Evolutionary conservation across 306 rosid species (phyloP), one percentile per base, ranked within the genome.

Genomic region (Rosa persica): DNA sequence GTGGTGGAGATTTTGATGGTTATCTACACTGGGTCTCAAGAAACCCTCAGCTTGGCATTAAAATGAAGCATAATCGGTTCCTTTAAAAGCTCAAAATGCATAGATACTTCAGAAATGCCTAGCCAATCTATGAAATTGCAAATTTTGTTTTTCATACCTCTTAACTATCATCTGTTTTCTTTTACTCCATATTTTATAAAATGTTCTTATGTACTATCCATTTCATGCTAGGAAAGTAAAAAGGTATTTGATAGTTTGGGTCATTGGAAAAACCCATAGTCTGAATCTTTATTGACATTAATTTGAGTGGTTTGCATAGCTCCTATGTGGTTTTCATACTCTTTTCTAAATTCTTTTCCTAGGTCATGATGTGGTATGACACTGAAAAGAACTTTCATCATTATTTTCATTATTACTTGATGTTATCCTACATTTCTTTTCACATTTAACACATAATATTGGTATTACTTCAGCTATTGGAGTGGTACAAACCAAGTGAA

Each of bases 1-100:
- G 86, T 20, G 88, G 92, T 16, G 97, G 96, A 61, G 98, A 94
- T 89, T 92, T 82, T 88, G 98, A 94, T 51, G 98, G 98, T 71
- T 97, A 90, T 80, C 74, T 84, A 83, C 92, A 89, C 74, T 94
- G 96, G 97, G 88, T 92, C 73, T 94, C 97, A 52, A 84, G 80
- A 48, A 87, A 94, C 80, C 81, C 93, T 43, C 83, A 94, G 93
- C 95, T 93, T 75, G 70, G 67, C 40, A 13, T 58, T 76, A 0
- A 58, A 34, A 58, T 9, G 23, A 58, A 22, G 65, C 36, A 23
- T 10, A n/a, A 13, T n/a, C 3, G 64, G 64, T 54, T 51, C 34
- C 67, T n/a, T 55, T 27, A 13, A 73, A 62, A 62, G 20, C 10
- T 62, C 16, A 30, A 1, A n/a, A 27, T 12, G 20, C 20, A 5